A percentile compares a stretch with the other conserved stretches of the same genome.
Evolutionary conservation across 1,284 basidiomycete genomes (phyloP).

Genomic region (Pholiota adiposa): DNA sequence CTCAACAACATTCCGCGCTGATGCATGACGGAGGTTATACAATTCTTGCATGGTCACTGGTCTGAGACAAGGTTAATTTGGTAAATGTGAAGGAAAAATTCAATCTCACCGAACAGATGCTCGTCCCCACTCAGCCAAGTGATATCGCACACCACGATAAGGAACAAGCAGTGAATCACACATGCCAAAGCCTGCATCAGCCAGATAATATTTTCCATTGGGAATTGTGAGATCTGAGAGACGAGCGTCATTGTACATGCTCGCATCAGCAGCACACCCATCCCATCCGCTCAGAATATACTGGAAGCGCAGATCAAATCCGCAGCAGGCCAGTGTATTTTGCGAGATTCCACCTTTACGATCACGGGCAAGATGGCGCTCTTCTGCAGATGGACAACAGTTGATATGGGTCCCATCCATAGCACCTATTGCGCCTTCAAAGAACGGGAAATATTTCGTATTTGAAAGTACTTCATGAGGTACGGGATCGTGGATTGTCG

Average conservation of each 20-base stretch:
- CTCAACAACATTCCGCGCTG: conserved; percentile 40
- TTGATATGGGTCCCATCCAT: conserved; percentile 36
- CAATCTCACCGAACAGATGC: conserved; percentile 21
- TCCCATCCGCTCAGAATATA: conserved; percentile 29
- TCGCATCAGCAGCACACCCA: conserved; percentile 10
- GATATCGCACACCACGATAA: conserved; percentile 34
- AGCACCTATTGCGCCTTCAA: conserved; percentile 39
- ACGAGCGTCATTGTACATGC: conserved; percentile 19
- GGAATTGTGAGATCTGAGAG: conserved; percentile 32
- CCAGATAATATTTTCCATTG: conserved; percentile 41
- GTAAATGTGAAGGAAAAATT: not conserved
- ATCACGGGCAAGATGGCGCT: conserved; percentile 31
- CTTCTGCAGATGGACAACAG: conserved; percentile 26
- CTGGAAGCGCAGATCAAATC: conserved; percentile 34
- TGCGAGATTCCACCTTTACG: conserved; percentile 32
- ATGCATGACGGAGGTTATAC: conserved; percentile 44
- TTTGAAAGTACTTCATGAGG: conserved; percentile 29
- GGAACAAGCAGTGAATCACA: conserved; percentile 39
- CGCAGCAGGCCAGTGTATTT: conserved; percentile 9
- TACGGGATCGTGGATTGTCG: conserved; percentile 22
- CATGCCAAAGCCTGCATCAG: no score
- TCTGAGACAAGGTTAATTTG: not conserved
- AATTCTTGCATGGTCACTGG: conserved; percentile 38
- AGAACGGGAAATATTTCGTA: conserved; percentile 40
- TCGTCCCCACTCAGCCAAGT: conserved; percentile 39